Evolutionary conservation across 768 basidiomycete genomes (phyloP), one percentile per base, ranked within the genome.

Genomic region (Favolaschia claudopus): DNA sequence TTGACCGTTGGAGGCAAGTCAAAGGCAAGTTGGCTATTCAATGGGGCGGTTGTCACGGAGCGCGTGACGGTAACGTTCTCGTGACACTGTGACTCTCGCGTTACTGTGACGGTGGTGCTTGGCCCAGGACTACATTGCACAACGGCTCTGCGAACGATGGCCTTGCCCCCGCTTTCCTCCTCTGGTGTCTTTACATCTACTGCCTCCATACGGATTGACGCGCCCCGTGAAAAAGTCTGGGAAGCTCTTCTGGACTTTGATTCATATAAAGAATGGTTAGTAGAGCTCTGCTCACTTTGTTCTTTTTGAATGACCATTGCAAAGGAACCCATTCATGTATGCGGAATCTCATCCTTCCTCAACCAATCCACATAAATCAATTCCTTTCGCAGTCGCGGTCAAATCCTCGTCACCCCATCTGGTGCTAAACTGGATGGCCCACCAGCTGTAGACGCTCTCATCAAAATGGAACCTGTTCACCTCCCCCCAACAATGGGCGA

Each of bases 201-300:
- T 1, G 78, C 79, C 8, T 83, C 83, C 0, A 74, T 76, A 3
- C 62, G 77, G 5, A 90, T 91, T 46, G 82, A 89, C 64, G 88
- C 90, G 2, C 84, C 87, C 0, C 69, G 74, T 22, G 81, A 88
- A 9, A 76, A 78, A 62, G 87, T 89, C 1, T 92, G 89, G 89
- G 67, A 73, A 4, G 77, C 83, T 5, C 58, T 92, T 38, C 79
- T 70, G 74, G 86, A 89, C 69, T 90, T 91, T 72, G 68, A 74
- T 2, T 78, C 81, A 5, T 91, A 91, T 63, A 75, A 76, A 17
- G 76, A 86, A 73, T 92, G 89, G 89, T 87, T 44, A 5, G 14
- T 17, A 19, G 69, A 55, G 64, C 55, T n/a, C 28, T 38, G 20
- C 15, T 10, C 25, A 24, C 39, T 29, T 37, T 40, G 4, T 29